A percentile compares a stretch with the other conserved stretches of the same genome.
phyloP scores from a whole-genome alignment of 2,329 filamentous ascomycete genomes.

The Fusarium sp. region DNA sequence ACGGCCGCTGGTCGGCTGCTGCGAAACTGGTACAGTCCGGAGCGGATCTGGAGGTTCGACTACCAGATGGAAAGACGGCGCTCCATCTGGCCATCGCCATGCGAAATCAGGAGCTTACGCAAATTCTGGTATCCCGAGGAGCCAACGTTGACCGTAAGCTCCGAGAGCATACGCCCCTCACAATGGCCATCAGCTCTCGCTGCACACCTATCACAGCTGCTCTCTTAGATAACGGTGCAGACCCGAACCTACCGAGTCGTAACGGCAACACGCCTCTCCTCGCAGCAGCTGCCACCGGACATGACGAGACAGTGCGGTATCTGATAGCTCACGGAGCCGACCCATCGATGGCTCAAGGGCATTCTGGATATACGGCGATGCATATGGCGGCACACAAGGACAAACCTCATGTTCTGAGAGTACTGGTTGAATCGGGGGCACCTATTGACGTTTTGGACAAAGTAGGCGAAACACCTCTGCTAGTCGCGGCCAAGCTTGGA shows the following conservation, averaged over 20 bases:
- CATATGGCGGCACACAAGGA: constrained; percentile 47
- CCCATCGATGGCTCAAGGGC: constrained; percentile 34
- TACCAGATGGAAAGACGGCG: constrained; percentile 44
- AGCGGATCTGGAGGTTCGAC: constrained; percentile 42
- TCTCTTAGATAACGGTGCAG: constrained; percentile 43
- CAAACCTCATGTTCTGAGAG: constrained; percentile 40
- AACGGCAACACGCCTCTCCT: constrained; percentile 46
- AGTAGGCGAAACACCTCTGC: constrained; percentile 42
- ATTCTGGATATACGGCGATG: constrained; percentile 45
- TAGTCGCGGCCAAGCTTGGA: constrained; percentile 46
- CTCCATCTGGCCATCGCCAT: constrained; percentile 44
- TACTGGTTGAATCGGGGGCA: constrained; percentile 40
- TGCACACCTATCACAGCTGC: constrained; percentile 45
- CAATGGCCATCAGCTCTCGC: constrained; percentile 44
- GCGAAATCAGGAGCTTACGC: constrained; percentile 45
- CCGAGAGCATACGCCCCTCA: constrained; percentile 44
- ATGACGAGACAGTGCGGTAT: constrained; percentile 46
- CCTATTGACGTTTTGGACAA: constrained; percentile 40
- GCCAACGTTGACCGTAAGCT: constrained; percentile 43
- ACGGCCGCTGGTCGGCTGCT: constrained; percentile 40
- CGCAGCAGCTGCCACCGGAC: constrained; percentile 43
- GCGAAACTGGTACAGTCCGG: constrained; percentile 43
- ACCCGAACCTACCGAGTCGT: constrained; percentile 42
- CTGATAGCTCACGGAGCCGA: constrained; percentile 44
- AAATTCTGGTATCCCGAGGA: constrained; percentile 43